Base-by-base conservation (phyloP, 371 early-diverging fungal species). In the Zopfochytrium polystomum region DNA sequence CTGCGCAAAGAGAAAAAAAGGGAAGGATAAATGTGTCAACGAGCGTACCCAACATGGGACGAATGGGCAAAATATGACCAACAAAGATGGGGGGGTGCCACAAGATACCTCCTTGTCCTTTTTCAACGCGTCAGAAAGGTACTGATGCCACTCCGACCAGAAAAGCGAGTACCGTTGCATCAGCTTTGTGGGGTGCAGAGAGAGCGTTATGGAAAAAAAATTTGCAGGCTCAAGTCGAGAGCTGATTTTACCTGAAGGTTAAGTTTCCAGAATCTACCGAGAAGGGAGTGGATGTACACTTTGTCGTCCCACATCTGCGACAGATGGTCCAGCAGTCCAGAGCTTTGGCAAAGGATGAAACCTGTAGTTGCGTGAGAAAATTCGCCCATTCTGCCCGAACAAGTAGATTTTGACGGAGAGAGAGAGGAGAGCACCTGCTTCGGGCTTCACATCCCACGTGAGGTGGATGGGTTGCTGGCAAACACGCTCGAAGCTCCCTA, bases 221-320 rank as follows among this genome's bases (percentile, higher is more conserved):
- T n/a, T n/a, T n/a, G n/a, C n/a, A n/a, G n/a, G n/a, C n/a, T n/a
- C n/a, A n/a, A n/a, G n/a, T n/a, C n/a, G n/a, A n/a, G n/a, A n/a
- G n/a, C n/a, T 38, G 11, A 38, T 18, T 11, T 7, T 18, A 48
- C 48, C 71, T 90, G 89, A 25, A 91, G 54, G 0, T 89, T 86
- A 47, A 91, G 71, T 62, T 85, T 86, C 87, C 88, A 91, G 45
- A 90, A 88, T 23, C 83, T 77, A 64, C 81, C 76, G 0, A 85
- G 75, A 5, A 89, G 60, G 0, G 81, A 80, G 50, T 76, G 80
- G 3, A 90, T 63, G 60, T 73, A 91, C 5, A 90, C 78, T 18
- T 80, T 63, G 22, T 85, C 79, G 2, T 85, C 78, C 89, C 89
- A 91, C 56, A 89, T 87, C 23, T 76, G 68, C 20, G 73, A 62